Evolutionary conservation across 1,284 basidiomycete genomes (phyloP).

Genomic region (Crocinoboletus sp.): DNA sequence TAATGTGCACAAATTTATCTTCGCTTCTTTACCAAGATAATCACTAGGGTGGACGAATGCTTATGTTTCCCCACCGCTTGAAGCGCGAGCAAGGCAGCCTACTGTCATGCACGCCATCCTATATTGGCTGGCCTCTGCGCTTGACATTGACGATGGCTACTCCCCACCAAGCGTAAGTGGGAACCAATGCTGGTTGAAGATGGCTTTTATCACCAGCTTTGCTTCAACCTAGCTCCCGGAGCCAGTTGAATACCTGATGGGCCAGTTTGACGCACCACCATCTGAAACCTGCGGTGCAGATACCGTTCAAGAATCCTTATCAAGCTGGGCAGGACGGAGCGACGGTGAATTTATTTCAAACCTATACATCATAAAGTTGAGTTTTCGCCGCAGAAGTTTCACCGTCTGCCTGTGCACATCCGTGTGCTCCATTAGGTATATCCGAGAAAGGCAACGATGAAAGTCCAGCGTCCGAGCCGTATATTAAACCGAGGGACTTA

Average conservation of each 20-base stretch:
- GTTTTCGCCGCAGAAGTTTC: constrained; percentile 16
- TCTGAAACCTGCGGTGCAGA: constrained; percentile 17
- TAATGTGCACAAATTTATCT: constrained; percentile 16
- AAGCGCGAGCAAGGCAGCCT: constrained; percentile 25
- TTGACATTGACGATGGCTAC: constrained; percentile 31
- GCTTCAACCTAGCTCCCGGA: constrained; percentile 34
- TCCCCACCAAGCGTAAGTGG: constrained; percentile 24
- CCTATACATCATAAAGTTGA: background rate
- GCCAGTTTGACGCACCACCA: constrained; percentile 21
- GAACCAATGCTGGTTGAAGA: background rate
- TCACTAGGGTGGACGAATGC: constrained; percentile 36
- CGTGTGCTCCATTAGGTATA: constrained; percentile 6
- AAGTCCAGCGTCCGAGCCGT: constrained; percentile 10
- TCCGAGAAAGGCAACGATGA: constrained; percentile 24
- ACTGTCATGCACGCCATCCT: constrained; percentile 32
- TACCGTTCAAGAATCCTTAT: constrained; percentile 29
- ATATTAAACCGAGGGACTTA: constrained; percentile 23
- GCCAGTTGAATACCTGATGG: constrained; percentile 32
- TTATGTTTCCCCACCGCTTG: constrained; percentile 33
- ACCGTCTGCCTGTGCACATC: constrained; percentile 20
- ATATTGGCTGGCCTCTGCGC: constrained; percentile 34
- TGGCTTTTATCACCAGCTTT: constrained; percentile 1
- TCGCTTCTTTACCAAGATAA: constrained; percentile 13
- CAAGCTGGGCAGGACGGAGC: constrained; percentile 34
- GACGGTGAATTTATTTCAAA: constrained; percentile 26